Evolutionary conservation across 2,329 filamentous ascomycete species (phyloP), one percentile per base, ranked within the genome.

Genomic region (Aspergillus unguis): DNA sequence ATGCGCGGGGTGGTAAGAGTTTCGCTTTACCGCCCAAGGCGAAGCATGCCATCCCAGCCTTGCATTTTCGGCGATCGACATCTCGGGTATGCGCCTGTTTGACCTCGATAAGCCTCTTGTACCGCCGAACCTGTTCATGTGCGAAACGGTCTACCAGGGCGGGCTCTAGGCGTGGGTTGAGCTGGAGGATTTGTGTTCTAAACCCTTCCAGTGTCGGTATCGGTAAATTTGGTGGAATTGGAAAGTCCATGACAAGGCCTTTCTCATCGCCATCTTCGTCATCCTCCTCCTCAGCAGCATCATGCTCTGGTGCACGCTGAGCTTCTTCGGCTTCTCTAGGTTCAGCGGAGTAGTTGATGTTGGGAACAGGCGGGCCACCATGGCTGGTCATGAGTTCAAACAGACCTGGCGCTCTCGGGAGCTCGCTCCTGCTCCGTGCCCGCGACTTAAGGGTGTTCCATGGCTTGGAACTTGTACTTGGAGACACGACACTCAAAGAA

Each of bases 101-200:
- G 56, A 80, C 75, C 35, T 84, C 85, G 29, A 92, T 76, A 11
- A 96, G 76, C 28, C 83, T 82, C 69, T 92, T 94, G 71, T 92
- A 95, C 50, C 91, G 83, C 54, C 84, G 77, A 43, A 86, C 76
- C 68, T 96, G 90, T 64, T 95, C 90, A 58, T 89, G 82, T 0
- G 88, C 88, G 60, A 96, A 87, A 42, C 91, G 85, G 29, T 94
- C 87, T 10, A 92, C 82, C 58, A 96, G 77, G 69, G 84, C 78
- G 6, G 78, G 73, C n/a, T 77, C 75, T 52, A 95, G 76, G 8
- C 78, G 75, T n/a, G 90, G 89, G 63, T 95, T 95, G 40, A 95
- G 73, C 54, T 82, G 79, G 42, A 84, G 73, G 17, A 92, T 81
- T 64, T 95, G 87, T 26, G 83, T 78, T 59, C 84, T 85, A 72